Evolutionary conservation across 2,329 filamentous ascomycete genomes (phyloP), one percentile per base, ranked within the genome.

Genomic region (Fusarium multiceps): DNA sequence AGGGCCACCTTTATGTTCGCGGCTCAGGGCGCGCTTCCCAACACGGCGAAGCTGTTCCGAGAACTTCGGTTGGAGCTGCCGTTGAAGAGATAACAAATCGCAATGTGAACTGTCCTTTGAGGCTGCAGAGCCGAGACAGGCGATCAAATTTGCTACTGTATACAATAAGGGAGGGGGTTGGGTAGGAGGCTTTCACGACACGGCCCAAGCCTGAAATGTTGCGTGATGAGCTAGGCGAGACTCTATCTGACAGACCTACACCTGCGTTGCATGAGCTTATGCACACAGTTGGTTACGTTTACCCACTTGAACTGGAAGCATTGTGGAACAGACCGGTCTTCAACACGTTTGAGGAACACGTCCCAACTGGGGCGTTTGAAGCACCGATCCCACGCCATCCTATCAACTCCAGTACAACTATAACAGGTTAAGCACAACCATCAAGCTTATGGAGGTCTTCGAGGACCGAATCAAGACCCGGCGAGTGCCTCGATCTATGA

Each of bases 401-500:
- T 1, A 18, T 37, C 10, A 1, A 37, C 18, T n/a, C 34, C 18
- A 6, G 1, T 0, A 2, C 18, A 7, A 37, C 3, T 2, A 7
- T n/a, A 2, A 6, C 0, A n/a, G 0, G 16, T 9, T 18, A 37
- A n/a, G 5, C 9, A 37, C 16, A 18, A 3, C 4, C 3, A 18
- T 37, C 0, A 18, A 37, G 9, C 34, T 37, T 0, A 4, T 37
- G 9, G 34, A 37, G 34, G 9, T n/a, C 34, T 37, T 18, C 4
- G 8, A 11, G 3, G 18, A 11, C 6, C 5, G 5, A 1, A 37
- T 37, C 18, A 37, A 37, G 34, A 37, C 9, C 18, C 34, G 34
- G 3, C 16, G 34, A 11, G 34, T 37, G 9, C 9, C 9, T 37
- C 34, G 34, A 6, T 37, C 18, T 2, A 37, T 37, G 32, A 9